phyloP scores from a whole-genome alignment of 2,329 filamentous ascomycete genomes.

The Phyllosticta paracitricarpa region DNA sequence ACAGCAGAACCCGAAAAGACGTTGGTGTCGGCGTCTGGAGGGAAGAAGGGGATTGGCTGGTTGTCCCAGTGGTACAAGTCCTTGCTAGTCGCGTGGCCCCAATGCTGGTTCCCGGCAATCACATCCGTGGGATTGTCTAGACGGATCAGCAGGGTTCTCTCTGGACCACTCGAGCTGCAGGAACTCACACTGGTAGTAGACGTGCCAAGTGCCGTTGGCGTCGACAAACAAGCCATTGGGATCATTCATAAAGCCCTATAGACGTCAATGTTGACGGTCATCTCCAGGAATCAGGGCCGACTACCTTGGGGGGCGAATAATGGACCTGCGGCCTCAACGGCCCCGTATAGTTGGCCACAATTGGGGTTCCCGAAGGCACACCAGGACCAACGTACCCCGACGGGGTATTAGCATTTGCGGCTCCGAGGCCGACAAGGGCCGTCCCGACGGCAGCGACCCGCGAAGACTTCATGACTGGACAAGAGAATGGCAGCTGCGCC shows the following conservation, averaged over 20 bases:
- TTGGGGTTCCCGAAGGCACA: conserved; percentile 20
- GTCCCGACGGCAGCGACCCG: background rate
- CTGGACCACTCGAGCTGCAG: conserved; percentile 10
- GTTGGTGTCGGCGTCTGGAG: conserved; percentile 43
- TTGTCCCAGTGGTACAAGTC: conserved; percentile 58
- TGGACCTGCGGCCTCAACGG: conserved; percentile 44
- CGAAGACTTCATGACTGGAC: conserved; percentile 4
- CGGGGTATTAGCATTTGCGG: background rate
- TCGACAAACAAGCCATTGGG: conserved; percentile 56
- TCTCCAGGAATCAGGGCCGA: conserved; percentile 33
- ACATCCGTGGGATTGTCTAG: conserved; percentile 40
- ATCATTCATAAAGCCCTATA: conserved; percentile 44
- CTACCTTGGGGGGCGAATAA: conserved; percentile 43
- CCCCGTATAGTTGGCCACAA: conserved; percentile 32
- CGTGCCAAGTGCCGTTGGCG: conserved; percentile 47
- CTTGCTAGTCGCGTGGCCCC: conserved; percentile 54
- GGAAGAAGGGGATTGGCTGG: conserved; percentile 52
- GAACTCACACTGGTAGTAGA: conserved; percentile 52
- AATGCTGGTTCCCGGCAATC: conserved; percentile 51
- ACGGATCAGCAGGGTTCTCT: background rate
- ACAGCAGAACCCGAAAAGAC: conserved; percentile 49
- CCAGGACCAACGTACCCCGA: conserved; percentile 2
- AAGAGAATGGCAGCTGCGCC: background rate
- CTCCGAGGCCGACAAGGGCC: background rate
- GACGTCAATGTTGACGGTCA: background rate